Percentiles rank a stretch among this genome's conserved stretches.
Evolutionary conservation across 306 rosid species (phyloP).

Genomic region (Casuarina equisetifolia): DNA sequence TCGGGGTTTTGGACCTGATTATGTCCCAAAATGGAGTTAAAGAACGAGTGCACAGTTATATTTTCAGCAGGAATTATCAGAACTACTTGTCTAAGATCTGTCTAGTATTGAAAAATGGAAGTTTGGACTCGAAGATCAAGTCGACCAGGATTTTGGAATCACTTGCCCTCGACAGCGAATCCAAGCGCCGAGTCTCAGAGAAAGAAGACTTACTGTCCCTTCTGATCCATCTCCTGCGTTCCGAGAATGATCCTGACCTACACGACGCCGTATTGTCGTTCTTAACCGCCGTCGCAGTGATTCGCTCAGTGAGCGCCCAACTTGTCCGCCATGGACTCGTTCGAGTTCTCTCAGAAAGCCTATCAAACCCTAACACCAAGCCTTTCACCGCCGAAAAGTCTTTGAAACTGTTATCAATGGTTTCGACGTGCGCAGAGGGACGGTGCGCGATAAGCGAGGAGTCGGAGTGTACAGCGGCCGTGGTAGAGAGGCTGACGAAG

Average conservation of each 20-base stretch:
- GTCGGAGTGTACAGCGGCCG: constrained; percentile 27
- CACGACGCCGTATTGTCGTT: constrained; percentile 42
- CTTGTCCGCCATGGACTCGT: constrained; percentile 44
- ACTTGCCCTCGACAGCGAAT: constrained; percentile 37
- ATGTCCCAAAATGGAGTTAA: constrained; percentile 18
- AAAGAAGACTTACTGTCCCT: constrained; percentile 27
- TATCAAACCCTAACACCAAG: constrained; percentile 13
- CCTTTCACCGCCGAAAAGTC: constrained; percentile 27
- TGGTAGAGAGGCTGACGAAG: constrained; percentile 44
- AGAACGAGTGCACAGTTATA: constrained; percentile 19
- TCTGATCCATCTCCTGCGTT: constrained; percentile 20
- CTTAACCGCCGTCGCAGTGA: constrained; percentile 30
- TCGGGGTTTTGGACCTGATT: constrained; percentile 36
- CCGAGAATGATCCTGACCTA: constrained; percentile 13
- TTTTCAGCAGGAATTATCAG: constrained; percentile 27
- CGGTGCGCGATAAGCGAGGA: constrained; percentile 40
- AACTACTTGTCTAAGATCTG: constrained; percentile 33
- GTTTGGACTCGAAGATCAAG: constrained; percentile 35
- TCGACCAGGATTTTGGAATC: constrained; percentile 36
- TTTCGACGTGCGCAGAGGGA: constrained; percentile 51
- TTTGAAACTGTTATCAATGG: constrained; percentile 32
- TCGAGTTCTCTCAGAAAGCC: constrained; percentile 18
- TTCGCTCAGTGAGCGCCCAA: constrained; percentile 36
- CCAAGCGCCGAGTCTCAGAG: constrained; percentile 42
- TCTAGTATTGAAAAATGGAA: constrained; percentile 32